Conservation (phyloP, 805 yeast species). For the Sugiyamaella valdiviana region DNA sequence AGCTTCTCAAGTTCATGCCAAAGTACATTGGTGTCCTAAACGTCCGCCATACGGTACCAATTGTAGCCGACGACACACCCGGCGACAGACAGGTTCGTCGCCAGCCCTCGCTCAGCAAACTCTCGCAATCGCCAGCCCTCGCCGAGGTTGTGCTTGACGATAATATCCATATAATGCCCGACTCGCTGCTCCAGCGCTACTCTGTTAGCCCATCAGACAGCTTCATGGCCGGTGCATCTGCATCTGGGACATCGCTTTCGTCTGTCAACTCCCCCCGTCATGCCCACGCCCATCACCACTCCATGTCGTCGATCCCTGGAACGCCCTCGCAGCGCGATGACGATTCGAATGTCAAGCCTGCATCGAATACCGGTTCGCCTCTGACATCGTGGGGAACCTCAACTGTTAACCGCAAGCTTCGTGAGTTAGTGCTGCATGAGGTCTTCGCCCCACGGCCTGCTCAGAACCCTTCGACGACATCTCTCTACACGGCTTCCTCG, state of each 20-base stretch:
- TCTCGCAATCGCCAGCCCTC: slow-evolving; percentile 36
- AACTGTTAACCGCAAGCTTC: slow-evolving; percentile 60
- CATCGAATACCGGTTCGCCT: slow-evolving; percentile 24
- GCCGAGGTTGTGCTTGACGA: slow-evolving; percentile 83
- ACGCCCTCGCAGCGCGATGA: not conserved
- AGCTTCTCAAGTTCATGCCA: slow-evolving; percentile 81
- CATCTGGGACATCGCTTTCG: not conserved
- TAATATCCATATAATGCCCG: slow-evolving; percentile 86
- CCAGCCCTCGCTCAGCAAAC: not conserved
- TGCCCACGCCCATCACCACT: not conserved
- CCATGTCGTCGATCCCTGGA: not conserved
- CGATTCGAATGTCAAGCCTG: slow-evolving; percentile 17
- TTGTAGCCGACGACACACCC: slow-evolving; percentile 25
- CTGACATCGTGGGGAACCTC: slow-evolving; percentile 49
- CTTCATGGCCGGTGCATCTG: not conserved
- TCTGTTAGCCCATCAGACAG: slow-evolving; percentile 39
- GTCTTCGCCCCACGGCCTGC: slow-evolving; percentile 51
- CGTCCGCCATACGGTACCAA: slow-evolving; percentile 61
- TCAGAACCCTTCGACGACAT: slow-evolving; percentile 1
- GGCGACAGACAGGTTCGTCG: not conserved
- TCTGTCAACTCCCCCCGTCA: not conserved
- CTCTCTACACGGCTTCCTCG: not conserved
- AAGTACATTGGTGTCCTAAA: slow-evolving; percentile 89
- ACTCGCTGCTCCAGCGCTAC: slow-evolving; percentile 61
- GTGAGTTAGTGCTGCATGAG: slow-evolving; percentile 65